A percentile compares a stretch with the other conserved stretches of the same genome.
Evolutionary conservation across 129 eudicot genomes (phyloP).

Genomic region (Arctium minus): DNA sequence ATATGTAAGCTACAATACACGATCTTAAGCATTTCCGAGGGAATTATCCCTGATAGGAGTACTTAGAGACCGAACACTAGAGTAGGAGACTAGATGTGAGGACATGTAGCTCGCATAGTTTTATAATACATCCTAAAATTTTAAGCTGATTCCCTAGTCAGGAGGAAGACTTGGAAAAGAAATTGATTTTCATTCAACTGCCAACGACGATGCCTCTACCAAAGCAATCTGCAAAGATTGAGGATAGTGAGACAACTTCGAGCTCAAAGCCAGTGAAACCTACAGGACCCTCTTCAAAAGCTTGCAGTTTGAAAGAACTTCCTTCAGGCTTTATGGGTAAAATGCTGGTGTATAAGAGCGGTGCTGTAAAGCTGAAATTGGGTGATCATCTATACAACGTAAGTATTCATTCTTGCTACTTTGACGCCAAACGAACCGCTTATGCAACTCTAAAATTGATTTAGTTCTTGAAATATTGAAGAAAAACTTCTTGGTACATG

Average conservation of each 20-base stretch:
- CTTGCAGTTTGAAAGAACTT: slow-evolving; percentile 42
- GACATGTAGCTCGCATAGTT: no score
- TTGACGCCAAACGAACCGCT: not conserved
- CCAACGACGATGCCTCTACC: slow-evolving; percentile 59
- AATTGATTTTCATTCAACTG: slow-evolving; percentile 58
- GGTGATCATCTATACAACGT: slow-evolving; percentile 78
- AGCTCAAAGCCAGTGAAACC: slow-evolving; percentile 35
- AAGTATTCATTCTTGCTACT: slow-evolving; percentile 27
- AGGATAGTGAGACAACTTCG: slow-evolving; percentile 22
- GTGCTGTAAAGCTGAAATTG: slow-evolving; percentile 80
- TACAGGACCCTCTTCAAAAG: slow-evolving; percentile 27
- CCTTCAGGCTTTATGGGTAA: slow-evolving; percentile 76
- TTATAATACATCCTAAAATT: not conserved
- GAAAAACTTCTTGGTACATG: not conserved
- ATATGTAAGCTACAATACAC: no score
- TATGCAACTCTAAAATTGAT: not conserved
- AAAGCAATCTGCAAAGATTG: slow-evolving; percentile 34
- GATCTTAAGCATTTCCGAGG: no score
- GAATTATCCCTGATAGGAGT: no score
- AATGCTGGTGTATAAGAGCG: slow-evolving; percentile 79
- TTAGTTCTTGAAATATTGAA: not conserved
- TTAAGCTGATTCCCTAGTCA: slow-evolving; percentile 25
- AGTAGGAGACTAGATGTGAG: no score
- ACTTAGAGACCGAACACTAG: no score
- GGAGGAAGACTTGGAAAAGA: slow-evolving; percentile 63